phyloP scores from a whole-genome alignment of 495 filamentous ascomycete species.

The Penicillium bialowiezense region DNA sequence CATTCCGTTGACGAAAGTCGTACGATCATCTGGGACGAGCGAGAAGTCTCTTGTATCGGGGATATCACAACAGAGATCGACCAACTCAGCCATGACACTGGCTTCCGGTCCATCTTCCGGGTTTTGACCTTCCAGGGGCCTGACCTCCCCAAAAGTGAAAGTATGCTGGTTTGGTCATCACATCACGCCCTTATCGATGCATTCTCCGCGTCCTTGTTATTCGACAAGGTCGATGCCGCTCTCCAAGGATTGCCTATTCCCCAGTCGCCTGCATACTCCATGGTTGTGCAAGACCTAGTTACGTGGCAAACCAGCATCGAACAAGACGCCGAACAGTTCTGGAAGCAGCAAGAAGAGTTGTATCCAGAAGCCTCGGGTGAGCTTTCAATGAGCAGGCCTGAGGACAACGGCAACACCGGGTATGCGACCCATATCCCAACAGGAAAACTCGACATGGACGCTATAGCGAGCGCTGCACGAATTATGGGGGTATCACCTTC shows the following conservation, averaged over 20 bases:
- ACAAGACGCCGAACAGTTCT: constrained; percentile 2
- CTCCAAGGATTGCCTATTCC: neutral
- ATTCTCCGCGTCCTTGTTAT: constrained; percentile 13
- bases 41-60: too few relatives aligned
- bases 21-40: too few relatives aligned
- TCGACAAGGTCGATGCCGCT: constrained; percentile 9
- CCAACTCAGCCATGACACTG: too few relatives aligned
- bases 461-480: constrained; percentile 19
- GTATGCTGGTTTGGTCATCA: constrained; percentile 16
- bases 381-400: too few relatives aligned
- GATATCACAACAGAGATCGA: too few relatives aligned
- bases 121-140: constrained; percentile 5
- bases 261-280: neutral
- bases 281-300: neutral
- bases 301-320: neutral
- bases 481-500: neutral
- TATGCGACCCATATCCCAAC: neutral
- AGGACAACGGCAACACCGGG: neutral
- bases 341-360: constrained; percentile 5
- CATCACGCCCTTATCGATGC: constrained; percentile 24
- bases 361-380: constrained; percentile 1
- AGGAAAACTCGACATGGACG: constrained; percentile 7
- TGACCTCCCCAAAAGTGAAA: constrained; percentile 1
- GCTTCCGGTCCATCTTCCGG: constrained; percentile 1
- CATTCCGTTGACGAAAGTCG: too few relatives aligned